A percentile compares a stretch with the other conserved stretches of the same genome.
Evolutionary conservation across 1,139 yeast genomes (phyloP).

Genomic region (Dujonia santamariae): DNA sequence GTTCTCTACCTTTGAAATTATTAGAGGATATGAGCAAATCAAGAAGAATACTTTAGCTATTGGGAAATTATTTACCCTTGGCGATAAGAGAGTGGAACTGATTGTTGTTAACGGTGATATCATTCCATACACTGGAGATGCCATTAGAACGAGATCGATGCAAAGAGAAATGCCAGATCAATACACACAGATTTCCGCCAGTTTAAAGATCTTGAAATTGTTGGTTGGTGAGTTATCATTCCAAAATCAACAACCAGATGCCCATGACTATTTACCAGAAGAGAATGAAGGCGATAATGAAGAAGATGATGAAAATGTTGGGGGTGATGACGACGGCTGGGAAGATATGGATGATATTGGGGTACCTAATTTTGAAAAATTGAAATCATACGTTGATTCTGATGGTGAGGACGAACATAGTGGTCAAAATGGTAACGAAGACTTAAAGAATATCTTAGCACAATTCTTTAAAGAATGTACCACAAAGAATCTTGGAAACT

Average conservation of each 20-base stretch:
- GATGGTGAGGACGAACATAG: conserved; percentile 40
- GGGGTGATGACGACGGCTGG: conserved; percentile 59
- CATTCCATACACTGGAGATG: conserved; percentile 56
- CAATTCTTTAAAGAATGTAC: conserved; percentile 67
- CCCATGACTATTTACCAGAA: conserved; percentile 31
- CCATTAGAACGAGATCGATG: conserved; percentile 83
- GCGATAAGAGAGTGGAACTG: conserved; percentile 50
- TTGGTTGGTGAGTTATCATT: conserved; percentile 66
- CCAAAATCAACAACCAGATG: conserved; percentile 50
- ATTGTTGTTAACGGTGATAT: conserved; percentile 76
- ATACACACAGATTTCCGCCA: conserved; percentile 65
- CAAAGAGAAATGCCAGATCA: conserved; percentile 63
- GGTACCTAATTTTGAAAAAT: conserved; percentile 56
- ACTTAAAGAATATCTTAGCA: conserved; percentile 45
- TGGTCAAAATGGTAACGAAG: conserved; percentile 36
- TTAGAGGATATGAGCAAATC: conserved; percentile 76
- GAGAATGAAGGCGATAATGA: conserved; percentile 23
- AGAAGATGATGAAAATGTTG: conserved; percentile 26
- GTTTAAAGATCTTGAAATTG: conserved; percentile 69
- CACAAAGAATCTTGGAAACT: conserved; percentile 48
- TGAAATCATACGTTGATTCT: conserved; percentile 50
- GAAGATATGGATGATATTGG: conserved; percentile 74
- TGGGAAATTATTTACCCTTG: conserved; percentile 52
- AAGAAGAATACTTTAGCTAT: conserved; percentile 70
- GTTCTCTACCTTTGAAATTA: conserved; percentile 77